Percentiles rank a stretch among this genome's conserved stretches.
These are phyloP conservation scores for Thuidium tamariscinum DNA, from an alignment of 225 moss, liverwort and hornwort genomes.

Conservation along the genomic window DNA sequence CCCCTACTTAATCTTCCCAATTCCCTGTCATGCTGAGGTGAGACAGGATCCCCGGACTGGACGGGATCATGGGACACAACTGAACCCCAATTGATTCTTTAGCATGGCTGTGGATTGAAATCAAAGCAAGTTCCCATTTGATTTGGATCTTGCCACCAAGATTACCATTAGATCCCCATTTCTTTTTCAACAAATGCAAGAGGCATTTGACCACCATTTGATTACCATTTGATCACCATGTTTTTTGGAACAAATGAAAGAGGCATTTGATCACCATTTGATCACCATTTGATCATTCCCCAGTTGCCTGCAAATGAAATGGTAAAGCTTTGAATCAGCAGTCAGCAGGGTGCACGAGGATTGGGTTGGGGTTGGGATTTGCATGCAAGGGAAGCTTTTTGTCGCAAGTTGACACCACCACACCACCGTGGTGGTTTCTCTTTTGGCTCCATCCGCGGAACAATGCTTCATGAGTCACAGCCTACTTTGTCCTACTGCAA, in stretches of 20 bases:
- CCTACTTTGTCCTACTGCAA: not conserved
- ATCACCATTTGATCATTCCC: too few relatives aligned
- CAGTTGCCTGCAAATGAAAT: too few relatives aligned
- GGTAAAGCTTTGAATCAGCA: not conserved
- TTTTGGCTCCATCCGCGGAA: constrained; percentile 1
- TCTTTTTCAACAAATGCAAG: too few relatives aligned
- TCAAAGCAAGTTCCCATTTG: not conserved
- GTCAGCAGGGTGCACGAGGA: not conserved
- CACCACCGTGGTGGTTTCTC: not conserved
- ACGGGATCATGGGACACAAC: too few relatives aligned
- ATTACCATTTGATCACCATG: too few relatives aligned
- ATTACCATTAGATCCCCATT: too few relatives aligned
- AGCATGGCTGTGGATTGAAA: too few relatives aligned
- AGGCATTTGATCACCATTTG: too few relatives aligned
- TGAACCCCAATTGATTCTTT: not conserved
- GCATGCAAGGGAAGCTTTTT: not conserved
- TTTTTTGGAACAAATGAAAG: too few relatives aligned
- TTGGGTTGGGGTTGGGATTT: not conserved
- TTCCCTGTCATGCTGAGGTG: not conserved
- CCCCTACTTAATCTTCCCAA: too few relatives aligned
- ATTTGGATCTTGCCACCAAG: not conserved
- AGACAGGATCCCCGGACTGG: not conserved
- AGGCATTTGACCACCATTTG: too few relatives aligned
- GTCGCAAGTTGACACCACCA: not conserved
- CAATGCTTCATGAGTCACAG: not conserved